These are phyloP conservation scores for Aureobasidium uvarum DNA, from an alignment of 2,329 filamentous ascomycete genomes.

Conservation along the genomic window DNA sequence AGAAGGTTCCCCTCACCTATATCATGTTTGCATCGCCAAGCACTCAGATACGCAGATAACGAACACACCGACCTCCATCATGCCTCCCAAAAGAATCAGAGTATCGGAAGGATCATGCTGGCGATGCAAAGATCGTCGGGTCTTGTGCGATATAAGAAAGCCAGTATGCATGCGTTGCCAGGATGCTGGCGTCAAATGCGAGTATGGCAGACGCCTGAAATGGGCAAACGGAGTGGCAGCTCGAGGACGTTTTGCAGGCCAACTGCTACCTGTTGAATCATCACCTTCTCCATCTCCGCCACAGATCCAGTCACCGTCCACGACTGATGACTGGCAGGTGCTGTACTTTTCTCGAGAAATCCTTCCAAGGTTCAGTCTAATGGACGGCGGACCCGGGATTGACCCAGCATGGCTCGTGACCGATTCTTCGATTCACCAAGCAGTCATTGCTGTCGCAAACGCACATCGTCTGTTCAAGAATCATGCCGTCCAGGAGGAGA, in stretches of 20 bases:
- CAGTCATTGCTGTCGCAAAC: conserved; percentile 14
- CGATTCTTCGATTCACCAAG: conserved; percentile 2
- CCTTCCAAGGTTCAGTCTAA: neutral
- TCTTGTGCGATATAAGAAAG: conserved; percentile 4
- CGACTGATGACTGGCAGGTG: neutral
- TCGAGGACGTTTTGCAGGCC: conserved; percentile 15
- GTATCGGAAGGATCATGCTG: conserved; percentile 12
- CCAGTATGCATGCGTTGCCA: conserved; percentile 2
- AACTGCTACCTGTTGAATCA: neutral
- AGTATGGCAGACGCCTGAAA: conserved; percentile 8
- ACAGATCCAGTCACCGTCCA: neutral
- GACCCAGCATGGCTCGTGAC: conserved; percentile 15
- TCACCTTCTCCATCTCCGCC: neutral
- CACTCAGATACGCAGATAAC: neutral
- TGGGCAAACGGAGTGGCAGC: conserved; percentile 15
- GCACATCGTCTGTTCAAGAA: conserved; percentile 12
- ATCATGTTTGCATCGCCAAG: neutral
- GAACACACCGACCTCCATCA: neutral
- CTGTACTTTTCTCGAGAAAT: conserved; percentile 7
- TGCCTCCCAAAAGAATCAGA: conserved; percentile 13
- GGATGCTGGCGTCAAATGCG: neutral
- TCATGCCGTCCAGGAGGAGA: conserved; percentile 5
- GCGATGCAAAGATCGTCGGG: conserved; percentile 15
- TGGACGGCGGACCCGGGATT: neutral
- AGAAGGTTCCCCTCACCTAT: neutral